Conservation (phyloP, 139 green algal species). For the Auxenochlorella pyrenoidosa region DNA sequence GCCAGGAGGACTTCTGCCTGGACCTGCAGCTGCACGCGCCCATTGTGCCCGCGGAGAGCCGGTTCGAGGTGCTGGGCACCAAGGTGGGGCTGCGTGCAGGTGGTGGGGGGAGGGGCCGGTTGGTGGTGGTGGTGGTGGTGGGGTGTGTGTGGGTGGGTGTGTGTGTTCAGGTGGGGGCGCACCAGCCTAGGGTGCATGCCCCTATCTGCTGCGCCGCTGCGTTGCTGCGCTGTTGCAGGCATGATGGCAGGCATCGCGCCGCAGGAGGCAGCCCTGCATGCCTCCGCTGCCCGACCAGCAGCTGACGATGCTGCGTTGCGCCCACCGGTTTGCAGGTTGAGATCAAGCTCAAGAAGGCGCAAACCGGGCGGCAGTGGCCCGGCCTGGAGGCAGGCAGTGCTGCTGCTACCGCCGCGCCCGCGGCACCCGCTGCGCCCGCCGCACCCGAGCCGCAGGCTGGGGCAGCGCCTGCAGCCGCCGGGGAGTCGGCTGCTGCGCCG, state of each 20-base stretch:
- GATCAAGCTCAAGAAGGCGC: slow-evolving; percentile 78
- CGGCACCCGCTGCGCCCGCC: background rate
- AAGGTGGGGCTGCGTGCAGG: slow-evolving; percentile 52
- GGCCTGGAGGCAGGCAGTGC: slow-evolving; percentile 64
- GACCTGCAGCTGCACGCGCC: slow-evolving; percentile 67
- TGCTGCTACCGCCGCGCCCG: background rate
- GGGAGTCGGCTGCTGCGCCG: background rate
- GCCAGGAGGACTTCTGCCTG: slow-evolving; percentile 69
- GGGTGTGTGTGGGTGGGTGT: too few relatives aligned
- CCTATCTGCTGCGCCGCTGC: too few relatives aligned
- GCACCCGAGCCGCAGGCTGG: background rate
- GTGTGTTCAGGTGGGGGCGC: too few relatives aligned
- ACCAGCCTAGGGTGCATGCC: too few relatives aligned
- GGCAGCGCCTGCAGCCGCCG: background rate
- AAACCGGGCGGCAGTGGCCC: slow-evolving; percentile 61
- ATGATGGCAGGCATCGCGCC: too few relatives aligned
- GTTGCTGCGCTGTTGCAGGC: too few relatives aligned
- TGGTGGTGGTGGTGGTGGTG: too few relatives aligned
- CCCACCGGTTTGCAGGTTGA: slow-evolving; percentile 54
- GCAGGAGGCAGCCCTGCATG: too few relatives aligned
- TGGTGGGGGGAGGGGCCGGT: too few relatives aligned
- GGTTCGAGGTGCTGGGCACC: slow-evolving; percentile 71
- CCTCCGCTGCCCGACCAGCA: too few relatives aligned
- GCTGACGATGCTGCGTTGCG: too few relatives aligned
- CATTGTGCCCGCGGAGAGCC: slow-evolving; percentile 52